Conservation (phyloP, 1,284 basidiomycete genomes). For the Puccinia horiana region DNA sequence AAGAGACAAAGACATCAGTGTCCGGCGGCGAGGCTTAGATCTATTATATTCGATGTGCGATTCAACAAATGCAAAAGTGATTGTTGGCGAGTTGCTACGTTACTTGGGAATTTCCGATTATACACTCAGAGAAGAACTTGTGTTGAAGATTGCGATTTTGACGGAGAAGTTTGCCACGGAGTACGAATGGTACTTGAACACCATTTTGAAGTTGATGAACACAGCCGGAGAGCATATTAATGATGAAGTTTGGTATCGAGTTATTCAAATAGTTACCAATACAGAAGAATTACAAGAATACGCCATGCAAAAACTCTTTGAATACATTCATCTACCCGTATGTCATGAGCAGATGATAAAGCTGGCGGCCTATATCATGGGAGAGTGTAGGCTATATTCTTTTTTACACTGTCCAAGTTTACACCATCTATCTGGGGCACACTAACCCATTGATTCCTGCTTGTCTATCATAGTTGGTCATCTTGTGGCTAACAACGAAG, state of each 20-base stretch:
- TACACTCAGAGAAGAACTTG: slow-evolving; percentile 94
- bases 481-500: slow-evolving; percentile 89
- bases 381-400: slow-evolving; percentile 66
- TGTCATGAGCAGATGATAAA: slow-evolving; percentile 96
- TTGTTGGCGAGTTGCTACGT: slow-evolving; percentile 88
- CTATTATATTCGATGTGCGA: slow-evolving; percentile 99
- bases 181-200: slow-evolving; percentile 80
- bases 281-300: slow-evolving; percentile 87
- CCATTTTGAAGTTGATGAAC: slow-evolving; percentile 89
- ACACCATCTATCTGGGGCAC: not conserved
- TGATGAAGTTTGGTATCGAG: slow-evolving; percentile 98
- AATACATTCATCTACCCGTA: slow-evolving; percentile 81
- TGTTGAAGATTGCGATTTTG: slow-evolving; percentile 94
- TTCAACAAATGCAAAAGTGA: slow-evolving; percentile 85
- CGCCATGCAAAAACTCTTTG: slow-evolving; percentile 88
- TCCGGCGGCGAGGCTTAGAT: slow-evolving; percentile 88
- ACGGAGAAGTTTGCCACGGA: slow-evolving; percentile 93
- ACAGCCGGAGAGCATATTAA: slow-evolving; percentile 97
- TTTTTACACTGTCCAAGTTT: not conserved
- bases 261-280: slow-evolving; percentile 97
- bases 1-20: slow-evolving; percentile 95
- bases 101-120: slow-evolving; percentile 95
- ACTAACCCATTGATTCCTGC: not conserved
- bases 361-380: slow-evolving; percentile 93
- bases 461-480: slow-evolving; percentile 66